Conservation (phyloP, 73 alveolate species). For the Paramecium biaurelia region DNA sequence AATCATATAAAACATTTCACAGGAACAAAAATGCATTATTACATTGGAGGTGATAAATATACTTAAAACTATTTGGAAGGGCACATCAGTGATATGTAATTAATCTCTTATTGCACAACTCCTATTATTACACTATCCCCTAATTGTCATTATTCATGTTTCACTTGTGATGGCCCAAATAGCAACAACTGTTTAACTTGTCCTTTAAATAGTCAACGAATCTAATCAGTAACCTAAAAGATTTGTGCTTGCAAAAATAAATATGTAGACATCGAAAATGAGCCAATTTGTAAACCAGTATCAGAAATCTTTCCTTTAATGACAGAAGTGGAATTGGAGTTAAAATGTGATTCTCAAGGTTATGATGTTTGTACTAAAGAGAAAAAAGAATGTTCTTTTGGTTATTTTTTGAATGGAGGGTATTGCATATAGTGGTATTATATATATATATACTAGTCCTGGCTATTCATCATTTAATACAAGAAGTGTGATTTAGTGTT, state of each 20-base stretch:
- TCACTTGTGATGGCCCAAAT: not conserved
- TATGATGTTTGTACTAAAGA: not conserved
- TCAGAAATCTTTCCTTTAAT: not conserved
- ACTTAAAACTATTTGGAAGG: not conserved
- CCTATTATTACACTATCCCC: not conserved
- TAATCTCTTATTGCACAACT: not conserved
- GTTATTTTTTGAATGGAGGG: not conserved
- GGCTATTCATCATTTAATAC: not conserved
- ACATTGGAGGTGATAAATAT: not conserved
- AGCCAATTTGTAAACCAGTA: not conserved
- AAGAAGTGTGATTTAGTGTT: not conserved
- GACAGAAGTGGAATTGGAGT: not conserved
- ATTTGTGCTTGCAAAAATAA: not conserved
- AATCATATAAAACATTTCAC: not conserved
- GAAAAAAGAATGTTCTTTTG: not conserved
- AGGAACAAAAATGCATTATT: not conserved
- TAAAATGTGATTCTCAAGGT: not conserved
- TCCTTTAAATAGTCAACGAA: not conserved
- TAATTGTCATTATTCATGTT: not conserved
- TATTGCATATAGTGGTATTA: not conserved
- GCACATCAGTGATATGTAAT: not conserved
- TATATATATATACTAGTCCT: not conserved
- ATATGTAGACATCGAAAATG: not conserved
- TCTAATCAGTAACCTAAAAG: not conserved
- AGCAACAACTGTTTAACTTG: not conserved